phyloP scores from a whole-genome alignment of 192 early-diverging fungal genomes.

The Geranomyces michiganensis region DNA sequence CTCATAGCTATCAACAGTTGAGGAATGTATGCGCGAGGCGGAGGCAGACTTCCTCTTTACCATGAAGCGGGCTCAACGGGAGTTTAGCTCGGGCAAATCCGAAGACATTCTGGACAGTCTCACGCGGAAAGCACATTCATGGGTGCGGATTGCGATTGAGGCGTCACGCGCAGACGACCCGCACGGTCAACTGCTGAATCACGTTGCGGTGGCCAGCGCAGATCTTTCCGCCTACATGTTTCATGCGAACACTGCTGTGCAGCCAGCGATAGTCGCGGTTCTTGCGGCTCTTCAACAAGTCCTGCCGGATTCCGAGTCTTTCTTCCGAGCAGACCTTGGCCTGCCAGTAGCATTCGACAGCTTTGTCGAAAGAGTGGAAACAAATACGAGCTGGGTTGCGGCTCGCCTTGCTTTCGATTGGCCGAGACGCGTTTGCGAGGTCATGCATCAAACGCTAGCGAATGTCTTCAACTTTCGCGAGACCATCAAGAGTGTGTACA shows the following conservation, averaged over 20 bases:
- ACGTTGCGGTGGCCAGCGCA: constrained; percentile 24
- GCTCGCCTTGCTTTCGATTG: constrained; percentile 25
- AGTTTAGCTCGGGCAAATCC: neutral
- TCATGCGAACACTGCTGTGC: constrained; percentile 38
- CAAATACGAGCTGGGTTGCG: constrained; percentile 23
- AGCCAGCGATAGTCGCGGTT: constrained; percentile 29
- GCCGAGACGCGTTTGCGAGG: constrained; percentile 23
- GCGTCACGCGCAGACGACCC: constrained; percentile 31
- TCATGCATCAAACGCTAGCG: constrained; percentile 23
- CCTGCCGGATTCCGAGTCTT: constrained; percentile 26
- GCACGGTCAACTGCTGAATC: constrained; percentile 13
- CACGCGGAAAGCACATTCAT: constrained; percentile 24
- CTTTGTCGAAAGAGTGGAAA: constrained; percentile 22
- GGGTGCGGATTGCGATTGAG: constrained; percentile 32
- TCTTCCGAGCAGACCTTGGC: constrained; percentile 25
- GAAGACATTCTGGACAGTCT: neutral
- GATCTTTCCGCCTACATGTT: constrained; percentile 42
- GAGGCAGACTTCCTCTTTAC: constrained; percentile 31
- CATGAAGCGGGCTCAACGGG: constrained; percentile 39
- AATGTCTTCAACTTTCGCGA: constrained; percentile 42
- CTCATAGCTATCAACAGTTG: constrained; percentile 18
- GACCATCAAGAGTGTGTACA: constrained; percentile 22
- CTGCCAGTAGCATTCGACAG: constrained; percentile 27
- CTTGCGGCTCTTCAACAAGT: constrained; percentile 26
- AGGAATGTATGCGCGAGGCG: constrained; percentile 27